phyloP scores from a whole-genome alignment of 2,329 filamentous ascomycete species.

The Fusarium udum region DNA sequence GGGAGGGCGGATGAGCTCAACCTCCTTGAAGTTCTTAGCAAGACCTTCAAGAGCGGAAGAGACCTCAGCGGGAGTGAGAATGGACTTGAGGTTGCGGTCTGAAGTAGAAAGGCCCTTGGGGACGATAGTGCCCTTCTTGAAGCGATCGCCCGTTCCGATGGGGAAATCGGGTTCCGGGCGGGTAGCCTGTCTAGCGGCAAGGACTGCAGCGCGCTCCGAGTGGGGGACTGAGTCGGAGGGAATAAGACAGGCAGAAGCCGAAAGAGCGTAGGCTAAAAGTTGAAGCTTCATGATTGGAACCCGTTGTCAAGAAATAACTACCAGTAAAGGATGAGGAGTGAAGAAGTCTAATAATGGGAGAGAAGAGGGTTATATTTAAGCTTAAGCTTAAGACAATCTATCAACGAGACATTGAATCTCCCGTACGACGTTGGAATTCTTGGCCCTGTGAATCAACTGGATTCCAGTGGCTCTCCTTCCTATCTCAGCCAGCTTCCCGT shows the following conservation, averaged over 20 bases:
- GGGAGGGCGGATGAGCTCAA: constrained; percentile 54
- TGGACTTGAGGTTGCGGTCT: constrained; percentile 51
- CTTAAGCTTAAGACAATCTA: not conserved
- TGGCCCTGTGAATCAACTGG: not conserved
- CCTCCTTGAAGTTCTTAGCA: constrained; percentile 49
- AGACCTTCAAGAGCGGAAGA: constrained; percentile 56
- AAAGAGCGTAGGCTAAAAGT: constrained; percentile 33
- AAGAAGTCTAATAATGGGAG: not conserved
- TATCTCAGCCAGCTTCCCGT: constrained; percentile 24
- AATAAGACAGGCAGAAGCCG: constrained; percentile 50
- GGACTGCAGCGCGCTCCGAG: constrained; percentile 13
- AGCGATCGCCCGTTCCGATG: constrained; percentile 56
- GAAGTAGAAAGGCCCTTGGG: constrained; percentile 48
- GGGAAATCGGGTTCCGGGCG: constrained; percentile 44
- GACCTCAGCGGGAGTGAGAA: constrained; percentile 58
- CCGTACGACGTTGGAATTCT: not conserved
- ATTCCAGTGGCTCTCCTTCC: constrained; percentile 27
- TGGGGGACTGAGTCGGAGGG: constrained; percentile 47
- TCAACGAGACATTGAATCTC: not conserved
- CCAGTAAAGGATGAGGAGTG: not conserved
- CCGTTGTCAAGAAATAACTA: not conserved
- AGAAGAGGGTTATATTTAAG: constrained; percentile 21
- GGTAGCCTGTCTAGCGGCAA: constrained; percentile 15
- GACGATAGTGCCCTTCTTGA: constrained; percentile 50
- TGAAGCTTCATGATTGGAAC: constrained; percentile 44